A percentile compares a stretch with the other conserved stretches of the same genome.
phyloP scores from a whole-genome alignment of 768 basidiomycete species.

The Coprinellus aureogranulatus region DNA sequence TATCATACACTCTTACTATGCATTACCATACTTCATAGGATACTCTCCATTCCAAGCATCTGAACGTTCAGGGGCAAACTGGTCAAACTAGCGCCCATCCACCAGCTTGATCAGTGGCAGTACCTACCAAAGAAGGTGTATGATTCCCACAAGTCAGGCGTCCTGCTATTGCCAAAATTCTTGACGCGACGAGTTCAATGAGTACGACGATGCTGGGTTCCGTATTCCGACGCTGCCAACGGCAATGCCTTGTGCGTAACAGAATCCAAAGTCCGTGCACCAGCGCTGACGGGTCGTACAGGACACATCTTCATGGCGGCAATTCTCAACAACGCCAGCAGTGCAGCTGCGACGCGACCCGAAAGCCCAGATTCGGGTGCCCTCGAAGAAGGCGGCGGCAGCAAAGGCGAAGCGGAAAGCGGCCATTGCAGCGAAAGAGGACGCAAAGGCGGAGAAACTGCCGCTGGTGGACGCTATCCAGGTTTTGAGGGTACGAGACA shows the following conservation, averaged over 20 bases:
- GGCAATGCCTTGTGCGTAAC: slow-evolving; percentile 20
- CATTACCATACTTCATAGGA: background rate
- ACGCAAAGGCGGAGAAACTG: slow-evolving; percentile 67
- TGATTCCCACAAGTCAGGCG: slow-evolving; percentile 1
- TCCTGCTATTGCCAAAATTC: background rate
- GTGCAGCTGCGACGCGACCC: slow-evolving; percentile 48
- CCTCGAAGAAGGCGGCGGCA: slow-evolving; percentile 69
- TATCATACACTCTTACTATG: background rate
- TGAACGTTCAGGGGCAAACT: background rate
- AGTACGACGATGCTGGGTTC: slow-evolving; percentile 6
- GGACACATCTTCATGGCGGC: slow-evolving; percentile 26
- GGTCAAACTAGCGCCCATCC: background rate
- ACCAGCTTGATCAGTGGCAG: background rate
- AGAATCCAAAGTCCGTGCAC: no score
- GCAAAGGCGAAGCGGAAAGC: slow-evolving; percentile 63
- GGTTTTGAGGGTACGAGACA: slow-evolving; percentile 61
- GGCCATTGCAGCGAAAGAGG: slow-evolving; percentile 48
- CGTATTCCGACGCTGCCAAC: slow-evolving; percentile 24
- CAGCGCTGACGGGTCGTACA: background rate
- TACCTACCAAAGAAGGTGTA: background rate
- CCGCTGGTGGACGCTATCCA: slow-evolving; percentile 62
- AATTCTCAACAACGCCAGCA: slow-evolving; percentile 52
- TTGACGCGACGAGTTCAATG: background rate
- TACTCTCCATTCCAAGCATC: background rate
- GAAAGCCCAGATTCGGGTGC: slow-evolving; percentile 48